Evolutionary conservation across 305 asterid genomes (phyloP).

Genomic region (Plantago lanceolata): DNA sequence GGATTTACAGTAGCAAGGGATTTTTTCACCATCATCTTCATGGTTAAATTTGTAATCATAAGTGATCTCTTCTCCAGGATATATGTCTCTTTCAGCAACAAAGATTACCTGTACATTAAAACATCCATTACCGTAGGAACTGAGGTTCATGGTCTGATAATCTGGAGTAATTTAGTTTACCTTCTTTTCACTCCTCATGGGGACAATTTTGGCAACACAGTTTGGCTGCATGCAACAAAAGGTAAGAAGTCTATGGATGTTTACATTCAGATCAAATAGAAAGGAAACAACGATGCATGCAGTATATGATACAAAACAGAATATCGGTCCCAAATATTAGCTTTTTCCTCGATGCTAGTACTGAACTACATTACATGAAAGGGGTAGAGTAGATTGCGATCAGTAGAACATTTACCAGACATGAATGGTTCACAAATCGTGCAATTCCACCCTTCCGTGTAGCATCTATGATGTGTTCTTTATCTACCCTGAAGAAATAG

Average conservation of each 20-base stretch:
- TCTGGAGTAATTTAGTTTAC: constrained; percentile 21
- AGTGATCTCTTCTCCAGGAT: constrained; percentile 75
- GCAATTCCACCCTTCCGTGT: constrained; percentile 78
- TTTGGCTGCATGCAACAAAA: constrained; percentile 53
- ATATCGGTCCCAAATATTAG: too few species aligned
- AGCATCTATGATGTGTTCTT: constrained; percentile 62
- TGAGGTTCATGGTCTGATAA: background rate
- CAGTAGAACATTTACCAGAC: constrained; percentile 36
- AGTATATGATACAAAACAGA: too few species aligned
- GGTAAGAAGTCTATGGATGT: constrained; percentile 4
- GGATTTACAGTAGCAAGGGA: constrained; percentile 55
- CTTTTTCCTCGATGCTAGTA: too few species aligned
- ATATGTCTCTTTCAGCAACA: constrained; percentile 60
- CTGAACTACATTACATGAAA: too few species aligned
- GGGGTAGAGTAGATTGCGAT: background rate
- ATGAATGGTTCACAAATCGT: constrained; percentile 70
- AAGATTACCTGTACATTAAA: constrained; percentile 45
- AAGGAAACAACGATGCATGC: background rate
- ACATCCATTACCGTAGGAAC: background rate
- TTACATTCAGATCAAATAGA: too few species aligned
- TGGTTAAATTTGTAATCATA: constrained; percentile 70
- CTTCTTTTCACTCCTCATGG: constrained; percentile 64
- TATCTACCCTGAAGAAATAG: constrained; percentile 62
- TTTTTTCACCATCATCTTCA: constrained; percentile 62
- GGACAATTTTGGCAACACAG: constrained; percentile 55